A percentile compares a stretch with the other conserved stretches of the same genome.
phyloP scores from a whole-genome alignment of 371 early-diverging fungal genomes.

The Umbelopsis sp. region DNA sequence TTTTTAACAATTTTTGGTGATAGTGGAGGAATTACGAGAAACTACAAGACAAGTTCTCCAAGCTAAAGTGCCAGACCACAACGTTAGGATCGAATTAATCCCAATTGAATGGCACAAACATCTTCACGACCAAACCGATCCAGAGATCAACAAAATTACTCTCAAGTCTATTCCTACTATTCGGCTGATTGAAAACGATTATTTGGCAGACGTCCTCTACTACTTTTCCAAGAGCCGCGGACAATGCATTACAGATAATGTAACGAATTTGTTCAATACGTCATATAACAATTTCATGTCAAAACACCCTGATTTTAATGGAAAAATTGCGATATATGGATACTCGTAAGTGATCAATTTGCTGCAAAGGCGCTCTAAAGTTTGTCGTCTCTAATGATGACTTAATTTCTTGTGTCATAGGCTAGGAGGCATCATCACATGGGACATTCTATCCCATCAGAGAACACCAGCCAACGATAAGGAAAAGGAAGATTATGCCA shows the following conservation, averaged over 20 bases:
- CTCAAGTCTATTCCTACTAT: conserved; percentile 68
- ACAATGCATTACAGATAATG: conserved; percentile 58
- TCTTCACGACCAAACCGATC: conserved; percentile 59
- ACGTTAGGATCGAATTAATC: conserved; percentile 54
- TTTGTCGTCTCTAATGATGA: not conserved
- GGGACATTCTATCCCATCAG: conserved; percentile 63
- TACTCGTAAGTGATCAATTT: conserved; percentile 48
- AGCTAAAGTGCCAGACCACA: conserved; percentile 55
- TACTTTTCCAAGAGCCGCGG: conserved; percentile 63
- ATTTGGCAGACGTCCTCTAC: conserved; percentile 68
- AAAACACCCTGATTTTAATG: conserved; percentile 60
- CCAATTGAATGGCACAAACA: conserved; percentile 59
- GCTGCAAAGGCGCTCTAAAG: not conserved
- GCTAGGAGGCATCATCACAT: conserved; percentile 68
- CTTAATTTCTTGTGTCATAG: conserved; percentile 21
- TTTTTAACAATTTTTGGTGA: conserved; percentile 9
- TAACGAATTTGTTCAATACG: conserved; percentile 59
- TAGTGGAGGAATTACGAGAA: conserved; percentile 59
- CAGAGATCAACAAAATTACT: conserved; percentile 55
- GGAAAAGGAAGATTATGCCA: conserved; percentile 33
- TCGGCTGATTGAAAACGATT: conserved; percentile 69
- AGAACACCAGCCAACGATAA: conserved; percentile 23
- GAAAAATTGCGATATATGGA: conserved; percentile 60
- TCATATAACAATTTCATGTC: conserved; percentile 57
- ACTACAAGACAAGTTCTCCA: conserved; percentile 56